These are phyloP conservation scores for Zoysia japonica DNA, from an alignment of 176 grass and related monocot genomes.

Conservation along the genomic window DNA sequence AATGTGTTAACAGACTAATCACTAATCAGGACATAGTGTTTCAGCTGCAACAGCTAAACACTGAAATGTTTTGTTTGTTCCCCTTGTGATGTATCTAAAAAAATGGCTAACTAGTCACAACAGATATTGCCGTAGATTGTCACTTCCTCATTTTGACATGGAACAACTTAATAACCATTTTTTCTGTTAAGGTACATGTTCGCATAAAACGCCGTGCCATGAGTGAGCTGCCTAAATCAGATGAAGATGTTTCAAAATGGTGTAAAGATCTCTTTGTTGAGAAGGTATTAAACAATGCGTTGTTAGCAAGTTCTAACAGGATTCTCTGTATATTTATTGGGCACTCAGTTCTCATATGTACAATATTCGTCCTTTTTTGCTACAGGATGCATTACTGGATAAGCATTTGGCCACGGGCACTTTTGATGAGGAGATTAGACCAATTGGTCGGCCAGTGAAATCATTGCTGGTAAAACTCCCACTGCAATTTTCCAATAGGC, in stretches of 20 bases:
- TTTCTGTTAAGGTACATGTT: constrained; percentile 73
- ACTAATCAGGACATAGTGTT: constrained; percentile 2
- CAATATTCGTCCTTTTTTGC: constrained; percentile 21
- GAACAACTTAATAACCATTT: constrained; percentile 3
- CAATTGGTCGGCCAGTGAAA: constrained; percentile 77
- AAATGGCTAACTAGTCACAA: background rate
- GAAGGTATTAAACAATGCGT: constrained; percentile 53
- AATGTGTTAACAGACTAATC: background rate
- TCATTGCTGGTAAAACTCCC: constrained; percentile 75
- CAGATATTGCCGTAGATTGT: background rate
- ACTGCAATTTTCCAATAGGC: background rate
- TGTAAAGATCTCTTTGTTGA: constrained; percentile 86
- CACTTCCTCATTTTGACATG: background rate
- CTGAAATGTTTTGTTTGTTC: constrained; percentile 23
- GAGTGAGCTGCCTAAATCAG: constrained; percentile 78
- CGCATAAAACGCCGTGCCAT: constrained; percentile 81
- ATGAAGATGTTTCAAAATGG: constrained; percentile 83
- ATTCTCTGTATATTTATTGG: background rate
- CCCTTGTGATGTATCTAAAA: background rate
- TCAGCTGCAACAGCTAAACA: background rate
- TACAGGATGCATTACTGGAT: constrained; percentile 81
- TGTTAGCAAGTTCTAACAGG: constrained; percentile 7
- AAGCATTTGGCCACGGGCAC: constrained; percentile 71
- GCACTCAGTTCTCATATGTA: constrained; percentile 16
- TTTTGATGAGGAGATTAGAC: constrained; percentile 79